Evolutionary conservation across 768 basidiomycete species (phyloP).

Genomic region (Mrakia frigida): DNA sequence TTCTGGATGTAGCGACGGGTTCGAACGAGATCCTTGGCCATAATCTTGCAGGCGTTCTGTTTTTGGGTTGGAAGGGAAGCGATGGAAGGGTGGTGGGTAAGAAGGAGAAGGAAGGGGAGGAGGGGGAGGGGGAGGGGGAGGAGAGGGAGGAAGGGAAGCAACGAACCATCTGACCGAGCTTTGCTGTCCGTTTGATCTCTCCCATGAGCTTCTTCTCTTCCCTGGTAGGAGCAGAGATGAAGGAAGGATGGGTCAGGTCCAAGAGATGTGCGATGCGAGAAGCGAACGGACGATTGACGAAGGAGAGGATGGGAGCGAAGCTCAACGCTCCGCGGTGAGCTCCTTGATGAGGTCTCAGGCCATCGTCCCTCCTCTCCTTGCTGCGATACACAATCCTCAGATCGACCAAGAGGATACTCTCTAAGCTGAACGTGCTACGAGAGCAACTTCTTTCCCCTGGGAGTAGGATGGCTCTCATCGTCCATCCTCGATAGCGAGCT

Average conservation of each 20-base stretch:
- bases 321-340: not conserved
- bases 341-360: too few species aligned
- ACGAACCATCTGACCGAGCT: slow-evolving; percentile 83
- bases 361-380: too few species aligned
- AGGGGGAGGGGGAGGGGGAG: not conserved
- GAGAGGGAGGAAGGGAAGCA: not conserved
- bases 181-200: slow-evolving; percentile 96
- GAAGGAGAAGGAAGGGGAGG: not conserved
- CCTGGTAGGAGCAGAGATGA: not conserved
- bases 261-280: too few species aligned
- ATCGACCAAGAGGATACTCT: not conserved
- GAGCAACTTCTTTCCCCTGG: too few species aligned
- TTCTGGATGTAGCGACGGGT: slow-evolving; percentile 94
- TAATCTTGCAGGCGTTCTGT: slow-evolving; percentile 97
- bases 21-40: slow-evolving; percentile 97
- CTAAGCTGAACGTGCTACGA: too few species aligned
- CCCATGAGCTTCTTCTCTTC: slow-evolving; percentile 86
- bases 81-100: not conserved
- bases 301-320: not conserved
- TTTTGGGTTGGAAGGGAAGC: not conserved
- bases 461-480: not conserved
- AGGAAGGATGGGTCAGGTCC: too few species aligned
- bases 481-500: not conserved
- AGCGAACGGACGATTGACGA: not conserved
- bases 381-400: not conserved